Conservation (phyloP, 768 basidiomycete genomes). For the Butyriboletus loyo region DNA sequence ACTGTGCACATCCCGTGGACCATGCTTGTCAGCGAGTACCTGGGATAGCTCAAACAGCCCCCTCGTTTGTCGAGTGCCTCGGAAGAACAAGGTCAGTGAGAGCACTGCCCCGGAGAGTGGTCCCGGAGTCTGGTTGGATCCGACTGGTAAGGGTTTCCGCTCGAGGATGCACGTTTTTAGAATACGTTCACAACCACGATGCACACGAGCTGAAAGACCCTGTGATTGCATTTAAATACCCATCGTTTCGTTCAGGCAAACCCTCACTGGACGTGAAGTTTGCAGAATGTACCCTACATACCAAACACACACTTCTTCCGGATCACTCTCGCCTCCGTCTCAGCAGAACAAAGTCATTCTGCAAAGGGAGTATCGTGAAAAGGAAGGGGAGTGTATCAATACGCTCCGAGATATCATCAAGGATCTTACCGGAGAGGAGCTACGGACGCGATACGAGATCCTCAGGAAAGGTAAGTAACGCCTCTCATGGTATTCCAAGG, state of each 20-base stretch:
- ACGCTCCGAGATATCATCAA: conserved; percentile 15
- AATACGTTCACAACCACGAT: background rate
- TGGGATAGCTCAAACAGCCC: background rate
- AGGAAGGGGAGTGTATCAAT: conserved; percentile 17
- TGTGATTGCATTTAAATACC: background rate
- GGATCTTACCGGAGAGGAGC: conserved; percentile 9
- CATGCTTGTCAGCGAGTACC: background rate
- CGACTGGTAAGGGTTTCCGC: too few species aligned
- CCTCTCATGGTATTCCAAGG: background rate
- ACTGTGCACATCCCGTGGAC: background rate
- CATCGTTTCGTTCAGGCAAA: background rate
- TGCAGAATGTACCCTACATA: background rate
- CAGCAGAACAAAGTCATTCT: conserved; percentile 10
- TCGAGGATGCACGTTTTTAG: background rate
- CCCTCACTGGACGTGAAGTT: background rate
- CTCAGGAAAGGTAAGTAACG: conserved; percentile 19
- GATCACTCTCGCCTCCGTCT: background rate
- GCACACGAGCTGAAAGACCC: background rate
- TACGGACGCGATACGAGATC: conserved; percentile 17
- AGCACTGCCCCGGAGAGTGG: background rate
- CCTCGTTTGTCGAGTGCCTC: background rate
- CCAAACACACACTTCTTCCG: background rate
- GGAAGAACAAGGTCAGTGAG: background rate
- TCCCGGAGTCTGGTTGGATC: background rate
- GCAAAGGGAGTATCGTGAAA: conserved; percentile 25